Base-by-base conservation (phyloP, 805 yeast species). In the Lipomyces mesembrius region DNA sequence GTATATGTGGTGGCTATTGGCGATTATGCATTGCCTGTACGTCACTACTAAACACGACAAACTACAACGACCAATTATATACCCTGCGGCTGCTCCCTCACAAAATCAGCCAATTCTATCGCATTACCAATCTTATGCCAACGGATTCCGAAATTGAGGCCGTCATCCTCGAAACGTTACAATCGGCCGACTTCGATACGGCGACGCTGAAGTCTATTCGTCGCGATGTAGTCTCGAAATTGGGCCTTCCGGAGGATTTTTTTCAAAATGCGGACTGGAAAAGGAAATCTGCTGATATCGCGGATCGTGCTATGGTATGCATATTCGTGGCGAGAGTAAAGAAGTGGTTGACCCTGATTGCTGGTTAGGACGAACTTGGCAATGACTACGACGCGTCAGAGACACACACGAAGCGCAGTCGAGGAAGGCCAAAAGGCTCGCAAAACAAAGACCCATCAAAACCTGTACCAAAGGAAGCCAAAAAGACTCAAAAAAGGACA, bases 181-280 rank as follows among this genome's bases (percentile, higher is more conserved):
- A 52, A 17, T 32, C 55, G 27, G 74, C 74, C 1, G 74, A 72
- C 56, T 55, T 73, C 20, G 71, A 71, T 2, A 62, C 61, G 11
- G 69, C 68, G n/a, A 69, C 74, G 11, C 55, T 72, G 37, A 61
- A 57, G 46, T 29, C 62, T 11, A 71, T 73, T 14, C 62, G 74
- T 46, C 27, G 51, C 14, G 57, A 51, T 17, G 75, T 73, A 25
- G 67, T 57, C 39, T 54, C 35, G 27, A 57, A 66, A 49, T 62
- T 71, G 22, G 59, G 46, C 12, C 65, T 74, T 17, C 71, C 60
- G 7, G 57, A 32, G 11, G 71, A 63, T 9, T 74, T 71, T 51
- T 72, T 74, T 57, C 60, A 43, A 27, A 34, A 37, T 17, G 57
- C 29, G 29, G 57, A 49, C 12, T 73, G 75, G 75, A 66, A 55